Conservation (phyloP, 495 filamentous ascomycete species). For the Jackrogersella multiformis region DNA sequence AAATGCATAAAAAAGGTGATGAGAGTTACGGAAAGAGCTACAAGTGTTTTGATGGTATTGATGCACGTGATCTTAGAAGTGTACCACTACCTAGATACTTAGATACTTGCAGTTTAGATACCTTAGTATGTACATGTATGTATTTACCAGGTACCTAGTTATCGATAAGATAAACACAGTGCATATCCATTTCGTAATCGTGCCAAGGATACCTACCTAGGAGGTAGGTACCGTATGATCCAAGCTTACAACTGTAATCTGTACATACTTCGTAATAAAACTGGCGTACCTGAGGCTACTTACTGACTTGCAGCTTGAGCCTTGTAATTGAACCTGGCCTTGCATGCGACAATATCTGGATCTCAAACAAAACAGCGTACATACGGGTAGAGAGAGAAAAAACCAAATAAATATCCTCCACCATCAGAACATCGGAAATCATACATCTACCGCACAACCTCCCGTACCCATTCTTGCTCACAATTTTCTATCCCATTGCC, state of each 20-base stretch:
- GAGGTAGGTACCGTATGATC: not conserved
- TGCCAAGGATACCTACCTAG: too few relatives aligned
- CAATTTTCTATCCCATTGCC: slow-evolving; percentile 5
- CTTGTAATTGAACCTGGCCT: slow-evolving; percentile 11
- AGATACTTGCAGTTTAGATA: not conserved
- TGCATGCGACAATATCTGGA: slow-evolving; percentile 7
- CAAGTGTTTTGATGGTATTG: not conserved
- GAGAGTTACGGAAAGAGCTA: not conserved
- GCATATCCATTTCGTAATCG: too few relatives aligned
- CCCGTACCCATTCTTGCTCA: not conserved
- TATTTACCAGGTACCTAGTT: not conserved
- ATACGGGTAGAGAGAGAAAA: too few relatives aligned
- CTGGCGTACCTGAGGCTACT: slow-evolving; percentile 8
- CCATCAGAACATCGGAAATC: not conserved
- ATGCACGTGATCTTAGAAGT: slow-evolving; percentile 21
- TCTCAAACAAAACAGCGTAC: too few relatives aligned
- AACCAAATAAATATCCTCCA: not conserved
- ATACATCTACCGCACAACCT: not conserved
- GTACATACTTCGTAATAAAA: slow-evolving; percentile 5
- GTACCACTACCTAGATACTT: not conserved
- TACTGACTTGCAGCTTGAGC: not conserved
- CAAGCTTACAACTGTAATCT: not conserved
- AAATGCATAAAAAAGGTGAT: slow-evolving; percentile 4
- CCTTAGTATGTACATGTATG: not conserved
- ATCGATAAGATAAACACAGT: slow-evolving; percentile 6